Base-by-base conservation (phyloP, 164 flowering plant species). In the Vitis labrusca region DNA sequence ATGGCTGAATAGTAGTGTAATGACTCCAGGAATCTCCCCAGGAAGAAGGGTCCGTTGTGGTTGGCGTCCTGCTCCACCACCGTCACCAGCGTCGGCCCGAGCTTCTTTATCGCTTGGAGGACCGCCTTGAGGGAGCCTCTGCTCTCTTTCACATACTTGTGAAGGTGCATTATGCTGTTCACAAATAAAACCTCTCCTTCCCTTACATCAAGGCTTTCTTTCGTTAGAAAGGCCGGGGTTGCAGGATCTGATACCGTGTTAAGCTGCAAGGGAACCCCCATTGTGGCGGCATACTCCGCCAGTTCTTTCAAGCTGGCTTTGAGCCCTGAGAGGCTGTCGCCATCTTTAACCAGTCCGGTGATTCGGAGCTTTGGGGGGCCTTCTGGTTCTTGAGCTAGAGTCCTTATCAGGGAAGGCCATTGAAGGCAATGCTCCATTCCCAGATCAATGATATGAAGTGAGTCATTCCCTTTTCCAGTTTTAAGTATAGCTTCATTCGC, bases 11-110 rank as follows among this genome's bases (percentile, higher is more conserved):
- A 89, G 64, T 86, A 84, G 63, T 86, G 91, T 27, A 89, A 88
- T 9, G 89, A 84, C 64, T 89, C 91, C 5, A 84, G 81, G 68
- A 89, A 89, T 60, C 93, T 77, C 57, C 91, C 91, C 1, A 87
- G 84, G 69, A 89, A 87, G 81, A 89, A 87, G 0, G 91, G 86
- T 12, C 93, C 91, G 37, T 87, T 89, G 61, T 87, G 91, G 78
- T 85, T 87, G 1, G 91, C 87, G 37, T 87, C 91, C 69, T 87
- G 89, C 62, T 89, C 88, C 63, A 84, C 84, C 56, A 87, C 78
- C 2, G 88, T 85, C 4, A 89, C 65, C 13, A 85, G 60, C 2
- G 71, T 50, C 11, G 93, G 93, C 8, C 49, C 56, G 23, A 89
- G 70, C 53, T 79, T 87, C 81, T 77, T 83, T 19, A 87, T 74